These are phyloP conservation scores for Pythium aquatile DNA, from an alignment of 352 stramenopile species.

Conservation along the genomic window DNA sequence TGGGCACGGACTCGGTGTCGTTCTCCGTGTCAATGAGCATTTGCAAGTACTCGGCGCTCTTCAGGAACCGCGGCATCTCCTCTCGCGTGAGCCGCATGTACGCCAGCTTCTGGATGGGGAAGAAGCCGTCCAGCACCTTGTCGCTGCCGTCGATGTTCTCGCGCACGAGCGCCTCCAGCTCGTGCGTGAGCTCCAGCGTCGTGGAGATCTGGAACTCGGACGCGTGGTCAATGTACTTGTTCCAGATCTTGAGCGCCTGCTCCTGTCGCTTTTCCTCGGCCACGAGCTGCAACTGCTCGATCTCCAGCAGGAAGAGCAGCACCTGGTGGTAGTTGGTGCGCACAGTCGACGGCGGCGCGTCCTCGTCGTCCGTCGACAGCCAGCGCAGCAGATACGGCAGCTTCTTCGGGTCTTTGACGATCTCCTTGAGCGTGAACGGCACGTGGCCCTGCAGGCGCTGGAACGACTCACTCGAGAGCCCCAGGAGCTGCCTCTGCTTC, in stretches of 20 bases:
- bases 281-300: conserved; percentile 77
- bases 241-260: conserved; percentile 80
- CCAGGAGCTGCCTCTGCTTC: conserved; percentile 49
- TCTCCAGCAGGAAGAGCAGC: conserved; percentile 79
- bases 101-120: conserved; percentile 81
- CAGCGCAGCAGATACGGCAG: conserved; percentile 78
- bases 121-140: conserved; percentile 72
- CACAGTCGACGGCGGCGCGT: conserved; percentile 16
- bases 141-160: conserved; percentile 51
- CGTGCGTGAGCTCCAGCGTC: conserved; percentile 73
- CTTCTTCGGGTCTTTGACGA: conserved; percentile 86
- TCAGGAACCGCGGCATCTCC: conserved; percentile 81
- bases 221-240: conserved; percentile 81
- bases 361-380: conserved; percentile 54
- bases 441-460: conserved; percentile 75
- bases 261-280: conserved; percentile 60
- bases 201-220: conserved; percentile 85
- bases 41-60: conserved; percentile 80
- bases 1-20: conserved; percentile 67
- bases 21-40: conserved; percentile 86
- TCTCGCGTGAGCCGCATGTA: conserved; percentile 82
- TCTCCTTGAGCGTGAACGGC: conserved; percentile 80
- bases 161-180: conserved; percentile 76
- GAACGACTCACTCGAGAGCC: conserved; percentile 58
- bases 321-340: conserved; percentile 79